Percentiles rank a stretch among this genome's conserved stretches.
Evolutionary conservation across 139 green algal genomes (phyloP).

Genomic region (Nannochloris sp.): DNA sequence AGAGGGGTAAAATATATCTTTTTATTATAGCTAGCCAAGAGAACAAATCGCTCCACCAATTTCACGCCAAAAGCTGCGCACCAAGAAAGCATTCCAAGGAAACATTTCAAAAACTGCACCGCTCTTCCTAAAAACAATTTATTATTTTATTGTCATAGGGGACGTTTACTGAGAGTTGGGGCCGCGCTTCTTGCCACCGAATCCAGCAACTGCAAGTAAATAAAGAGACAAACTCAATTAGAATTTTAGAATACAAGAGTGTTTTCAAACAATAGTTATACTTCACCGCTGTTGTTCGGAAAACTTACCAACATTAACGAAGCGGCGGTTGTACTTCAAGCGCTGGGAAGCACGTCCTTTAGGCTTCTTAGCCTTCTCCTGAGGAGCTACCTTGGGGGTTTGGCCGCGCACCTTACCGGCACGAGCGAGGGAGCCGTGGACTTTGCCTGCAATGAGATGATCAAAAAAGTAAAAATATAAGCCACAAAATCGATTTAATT

Average conservation of each 20-base stretch:
- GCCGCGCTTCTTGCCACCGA: conserved; percentile 79
- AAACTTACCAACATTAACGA: conserved; percentile 76
- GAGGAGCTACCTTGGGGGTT: conserved; percentile 96
- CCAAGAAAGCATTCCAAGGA: too few relatives aligned
- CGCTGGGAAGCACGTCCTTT: conserved; percentile 88
- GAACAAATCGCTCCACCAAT: too few relatives aligned
- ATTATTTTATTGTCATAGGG: too few relatives aligned
- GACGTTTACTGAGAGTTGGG: conserved; percentile 53
- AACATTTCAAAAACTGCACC: too few relatives aligned
- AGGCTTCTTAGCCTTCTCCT: conserved; percentile 98
- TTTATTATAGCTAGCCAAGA: too few relatives aligned
- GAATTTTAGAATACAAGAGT: background rate
- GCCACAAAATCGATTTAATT: too few relatives aligned
- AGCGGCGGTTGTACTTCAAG: conserved; percentile 97
- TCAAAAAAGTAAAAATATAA: conserved; percentile 2
- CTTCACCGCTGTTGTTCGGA: background rate
- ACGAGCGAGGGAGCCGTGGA: conserved; percentile 98
- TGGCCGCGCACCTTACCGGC: conserved; percentile 98
- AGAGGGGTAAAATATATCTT: too few relatives aligned
- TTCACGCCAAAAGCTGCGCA: too few relatives aligned
- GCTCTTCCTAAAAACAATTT: too few relatives aligned
- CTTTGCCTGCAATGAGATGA: conserved; percentile 75
- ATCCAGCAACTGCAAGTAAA: conserved; percentile 59
- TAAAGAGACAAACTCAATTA: background rate
- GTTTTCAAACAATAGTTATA: background rate